These are phyloP conservation scores for Nevesoporus exiguus DNA, from an alignment of 768 basidiomycete genomes.

Conservation along the genomic window DNA sequence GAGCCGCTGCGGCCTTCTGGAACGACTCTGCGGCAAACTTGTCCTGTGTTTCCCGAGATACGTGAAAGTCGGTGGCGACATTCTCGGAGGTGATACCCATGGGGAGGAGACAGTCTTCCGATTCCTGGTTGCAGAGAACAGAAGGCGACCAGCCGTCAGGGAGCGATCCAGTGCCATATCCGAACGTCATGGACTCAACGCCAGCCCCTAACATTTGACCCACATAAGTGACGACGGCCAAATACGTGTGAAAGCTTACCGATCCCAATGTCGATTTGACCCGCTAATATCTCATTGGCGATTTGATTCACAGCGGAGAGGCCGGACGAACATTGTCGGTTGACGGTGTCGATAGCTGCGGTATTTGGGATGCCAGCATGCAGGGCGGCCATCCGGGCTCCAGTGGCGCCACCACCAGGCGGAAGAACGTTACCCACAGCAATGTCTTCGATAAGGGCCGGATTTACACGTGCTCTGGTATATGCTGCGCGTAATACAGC, in stretches of 20 bases:
- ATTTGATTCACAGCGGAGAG: constrained; percentile 80
- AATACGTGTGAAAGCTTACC: constrained; percentile 43
- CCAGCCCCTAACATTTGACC: constrained; percentile 57
- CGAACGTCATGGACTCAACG: constrained; percentile 87
- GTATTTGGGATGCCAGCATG: constrained; percentile 82
- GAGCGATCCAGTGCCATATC: constrained; percentile 57
- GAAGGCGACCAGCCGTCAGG: constrained; percentile 61
- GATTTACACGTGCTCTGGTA: constrained; percentile 65
- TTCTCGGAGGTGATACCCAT: constrained; percentile 98
- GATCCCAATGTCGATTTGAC: constrained; percentile 88
- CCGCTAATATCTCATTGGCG: constrained; percentile 71
- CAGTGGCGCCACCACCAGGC: constrained; percentile 75
- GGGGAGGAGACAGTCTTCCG: constrained; percentile 79
- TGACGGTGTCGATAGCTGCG: constrained; percentile 74
- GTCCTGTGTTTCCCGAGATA: constrained; percentile 78
- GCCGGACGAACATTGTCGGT: constrained; percentile 89
- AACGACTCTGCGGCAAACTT: constrained; percentile 81
- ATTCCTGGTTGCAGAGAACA: constrained; percentile 61
- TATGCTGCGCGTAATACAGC: constrained; percentile 75
- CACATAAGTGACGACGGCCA: background rate
- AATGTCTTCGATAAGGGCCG: constrained; percentile 79
- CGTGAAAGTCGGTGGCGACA: constrained; percentile 72
- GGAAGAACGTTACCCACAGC: constrained; percentile 87
- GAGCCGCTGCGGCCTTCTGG: constrained; percentile 78
- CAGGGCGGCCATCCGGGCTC: constrained; percentile 84